phyloP scores from a whole-genome alignment of 2,329 filamentous ascomycete species.

The Botryotinia calthae region DNA sequence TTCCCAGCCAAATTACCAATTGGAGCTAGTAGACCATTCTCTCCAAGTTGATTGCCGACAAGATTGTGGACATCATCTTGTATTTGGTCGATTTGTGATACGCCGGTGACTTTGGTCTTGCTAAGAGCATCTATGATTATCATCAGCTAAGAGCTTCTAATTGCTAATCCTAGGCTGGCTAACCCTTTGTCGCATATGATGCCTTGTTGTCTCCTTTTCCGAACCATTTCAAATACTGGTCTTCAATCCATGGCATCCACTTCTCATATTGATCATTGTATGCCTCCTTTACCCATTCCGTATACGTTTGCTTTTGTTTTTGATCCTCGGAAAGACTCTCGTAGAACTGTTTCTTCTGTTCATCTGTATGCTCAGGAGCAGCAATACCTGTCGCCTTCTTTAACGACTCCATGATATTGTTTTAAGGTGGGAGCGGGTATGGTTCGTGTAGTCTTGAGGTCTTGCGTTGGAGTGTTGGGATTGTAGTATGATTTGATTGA shows the following conservation, averaged over 20 bases:
- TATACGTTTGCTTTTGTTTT: constrained; percentile 34
- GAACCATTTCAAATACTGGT: constrained; percentile 69
- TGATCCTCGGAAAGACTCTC: constrained; percentile 26
- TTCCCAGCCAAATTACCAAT: constrained; percentile 60
- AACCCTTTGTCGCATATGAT: constrained; percentile 67
- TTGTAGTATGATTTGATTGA: neutral
- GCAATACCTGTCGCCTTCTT: constrained; percentile 1
- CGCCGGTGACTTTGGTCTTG: constrained; percentile 67
- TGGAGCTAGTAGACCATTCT: constrained; percentile 64
- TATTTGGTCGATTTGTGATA: constrained; percentile 43
- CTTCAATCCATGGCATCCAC: constrained; percentile 77
- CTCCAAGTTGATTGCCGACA: constrained; percentile 58
- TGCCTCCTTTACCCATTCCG: constrained; percentile 57
- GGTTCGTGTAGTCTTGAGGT: neutral
- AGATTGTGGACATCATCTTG: constrained; percentile 18
- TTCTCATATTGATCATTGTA: constrained; percentile 72
- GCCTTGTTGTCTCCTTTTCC: constrained; percentile 71
- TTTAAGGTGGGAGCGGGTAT: too few species aligned
- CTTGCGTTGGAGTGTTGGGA: neutral
- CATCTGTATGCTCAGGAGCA: constrained; percentile 23
- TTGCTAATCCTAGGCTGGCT: constrained; percentile 22
- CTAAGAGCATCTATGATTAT: constrained; percentile 56
- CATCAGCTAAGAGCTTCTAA: neutral
- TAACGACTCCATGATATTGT: neutral
- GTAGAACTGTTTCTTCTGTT: constrained; percentile 27